Base-by-base conservation (phyloP, 305 asterid species). In the Rubia tinctorum region DNA sequence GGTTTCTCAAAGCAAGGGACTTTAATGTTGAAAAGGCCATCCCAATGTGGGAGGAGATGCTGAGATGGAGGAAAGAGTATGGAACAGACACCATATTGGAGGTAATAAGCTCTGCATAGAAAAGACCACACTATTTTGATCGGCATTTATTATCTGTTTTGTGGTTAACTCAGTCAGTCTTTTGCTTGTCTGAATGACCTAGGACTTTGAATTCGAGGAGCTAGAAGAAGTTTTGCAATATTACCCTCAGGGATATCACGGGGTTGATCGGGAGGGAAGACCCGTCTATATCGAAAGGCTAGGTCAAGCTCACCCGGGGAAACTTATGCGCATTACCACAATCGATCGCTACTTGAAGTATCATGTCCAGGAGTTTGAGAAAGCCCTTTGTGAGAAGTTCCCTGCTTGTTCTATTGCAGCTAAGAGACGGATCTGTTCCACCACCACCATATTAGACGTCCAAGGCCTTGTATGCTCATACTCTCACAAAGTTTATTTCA, bases 241-340 rank as follows among this genome's bases (percentile, higher is more conserved):
- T 78, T 95, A 94, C 77, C 99, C 99, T 65, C 98, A 91, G 83
- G 98, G 99, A 81, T 91, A 88, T 87, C 99, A 94, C 84, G 99
- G 98, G 74, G 97, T 94, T 72, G 99, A 94, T 81, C 90, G 82
- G 82, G 98, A 91, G 82, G 99, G 99, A 77, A 89, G 97, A 71
- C 99, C 99, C 37, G 80, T 94, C 80, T 94, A 94, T 80, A 89
- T 95, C 75, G 98, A 95, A 89, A 88, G 96, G 85, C 97, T 92
- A 75, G 99, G 99, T 80, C 87, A 85, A 83, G 95, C 99, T 73
- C 90, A 95, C 69, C 98, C 97, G 2, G 90, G 89, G 81, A 95
- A 87, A 79, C 81, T 95, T 59, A 83, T 92, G 88, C 82, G 87
- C 79, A 78, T 89, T 71, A 92, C 99, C 78, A 87, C 97, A 70